These are phyloP conservation scores for Linum usitatissimum DNA, from an alignment of 345 rosid species.

Conservation along the genomic window DNA sequence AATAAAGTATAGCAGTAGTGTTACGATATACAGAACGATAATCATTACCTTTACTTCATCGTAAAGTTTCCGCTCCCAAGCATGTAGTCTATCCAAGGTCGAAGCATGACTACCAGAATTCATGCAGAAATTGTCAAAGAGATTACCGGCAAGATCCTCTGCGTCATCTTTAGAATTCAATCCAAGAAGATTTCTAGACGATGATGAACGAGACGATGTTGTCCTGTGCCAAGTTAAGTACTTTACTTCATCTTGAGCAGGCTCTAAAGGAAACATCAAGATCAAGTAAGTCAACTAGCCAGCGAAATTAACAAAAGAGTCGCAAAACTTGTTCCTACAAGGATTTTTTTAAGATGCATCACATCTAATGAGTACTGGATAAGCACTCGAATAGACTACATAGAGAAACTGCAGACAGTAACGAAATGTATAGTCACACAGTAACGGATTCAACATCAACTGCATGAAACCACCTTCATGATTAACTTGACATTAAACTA, in stretches of 20 bases:
- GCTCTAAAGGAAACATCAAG: slow-evolving; percentile 38
- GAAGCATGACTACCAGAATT: slow-evolving; percentile 93
- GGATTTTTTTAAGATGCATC: neutral
- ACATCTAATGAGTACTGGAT: neutral
- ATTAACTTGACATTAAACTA: too few relatives aligned
- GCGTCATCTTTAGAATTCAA: slow-evolving; percentile 42
- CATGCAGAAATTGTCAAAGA: slow-evolving; percentile 67
- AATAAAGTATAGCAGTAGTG: neutral
- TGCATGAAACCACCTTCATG: too few relatives aligned
- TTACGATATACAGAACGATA: neutral
- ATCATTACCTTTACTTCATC: slow-evolving; percentile 90
- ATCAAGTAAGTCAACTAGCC: slow-evolving; percentile 16
- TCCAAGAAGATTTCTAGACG: slow-evolving; percentile 63
- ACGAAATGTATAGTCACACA: too few relatives aligned
- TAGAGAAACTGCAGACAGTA: too few relatives aligned
- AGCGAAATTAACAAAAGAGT: neutral
- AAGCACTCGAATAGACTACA: neutral
- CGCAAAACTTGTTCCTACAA: neutral
- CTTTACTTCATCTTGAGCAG: slow-evolving; percentile 47
- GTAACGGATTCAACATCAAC: too few relatives aligned
- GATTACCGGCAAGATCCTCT: slow-evolving; percentile 50
- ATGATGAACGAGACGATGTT: slow-evolving; percentile 64
- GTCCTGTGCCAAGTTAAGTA: slow-evolving; percentile 95
- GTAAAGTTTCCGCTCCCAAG: slow-evolving; percentile 96
- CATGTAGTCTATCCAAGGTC: slow-evolving; percentile 79